A percentile compares a stretch with the other conserved stretches of the same genome.
Evolutionary conservation across 192 early-diverging fungal genomes (phyloP).

Genomic region (Gonapodya prolifera): DNA sequence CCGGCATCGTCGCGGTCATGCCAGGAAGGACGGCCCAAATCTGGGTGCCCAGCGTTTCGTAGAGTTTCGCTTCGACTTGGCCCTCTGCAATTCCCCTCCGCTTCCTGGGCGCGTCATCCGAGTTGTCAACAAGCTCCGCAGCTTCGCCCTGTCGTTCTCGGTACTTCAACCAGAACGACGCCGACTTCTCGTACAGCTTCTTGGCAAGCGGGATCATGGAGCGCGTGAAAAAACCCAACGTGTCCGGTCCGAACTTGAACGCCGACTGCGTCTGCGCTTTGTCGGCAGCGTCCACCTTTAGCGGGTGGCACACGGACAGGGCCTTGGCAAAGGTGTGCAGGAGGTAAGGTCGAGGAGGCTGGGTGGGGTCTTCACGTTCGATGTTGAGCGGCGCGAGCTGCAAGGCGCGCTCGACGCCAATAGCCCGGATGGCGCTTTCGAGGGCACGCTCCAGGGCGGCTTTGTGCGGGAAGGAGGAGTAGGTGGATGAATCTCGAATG

Average conservation of each 20-base stretch:
- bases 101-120: slow-evolving; percentile 9
- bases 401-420: slow-evolving; percentile 71
- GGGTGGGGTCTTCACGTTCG: slow-evolving; percentile 34
- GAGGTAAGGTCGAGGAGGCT: slow-evolving; percentile 76
- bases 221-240: slow-evolving; percentile 54
- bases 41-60: slow-evolving; percentile 75
- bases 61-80: slow-evolving; percentile 60
- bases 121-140: slow-evolving; percentile 15
- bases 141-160: slow-evolving; percentile 34
- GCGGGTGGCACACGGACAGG: slow-evolving; percentile 37
- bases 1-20: slow-evolving; percentile 66
- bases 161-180: slow-evolving; percentile 36
- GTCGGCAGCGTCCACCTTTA: background rate
- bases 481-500: slow-evolving; percentile 8
- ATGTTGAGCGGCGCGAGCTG: slow-evolving; percentile 73
- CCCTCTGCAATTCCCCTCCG: slow-evolving; percentile 9
- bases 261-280: background rate
- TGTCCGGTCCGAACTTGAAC: slow-evolving; percentile 22
- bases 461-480: slow-evolving; percentile 54
- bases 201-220: slow-evolving; percentile 70
- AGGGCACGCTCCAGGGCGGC: slow-evolving; percentile 71
- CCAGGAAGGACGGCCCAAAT: slow-evolving; percentile 77
- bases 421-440: slow-evolving; percentile 59
- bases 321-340: slow-evolving; percentile 69
- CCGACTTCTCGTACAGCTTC: slow-evolving; percentile 48